These are phyloP conservation scores for Phytopythium aichiense DNA, from an alignment of 352 stramenopile genomes.

Conservation along the genomic window DNA sequence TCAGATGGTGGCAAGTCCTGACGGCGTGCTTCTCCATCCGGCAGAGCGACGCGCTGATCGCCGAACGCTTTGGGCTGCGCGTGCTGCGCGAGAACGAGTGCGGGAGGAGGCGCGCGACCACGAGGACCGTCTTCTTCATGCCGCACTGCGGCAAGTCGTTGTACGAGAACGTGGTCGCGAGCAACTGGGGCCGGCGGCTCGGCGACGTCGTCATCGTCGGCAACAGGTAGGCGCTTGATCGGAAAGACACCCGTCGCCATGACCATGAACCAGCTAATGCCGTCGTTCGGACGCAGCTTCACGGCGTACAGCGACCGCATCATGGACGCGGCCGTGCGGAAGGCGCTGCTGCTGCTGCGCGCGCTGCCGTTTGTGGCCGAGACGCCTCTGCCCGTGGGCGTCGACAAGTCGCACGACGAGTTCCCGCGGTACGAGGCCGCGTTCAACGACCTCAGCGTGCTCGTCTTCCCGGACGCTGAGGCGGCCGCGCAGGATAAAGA, in stretches of 20 bases:
- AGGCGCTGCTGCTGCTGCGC: slow-evolving; percentile 38
- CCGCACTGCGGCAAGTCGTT: slow-evolving; percentile 84
- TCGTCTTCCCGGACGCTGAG: slow-evolving; percentile 17
- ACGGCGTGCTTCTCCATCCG: neutral
- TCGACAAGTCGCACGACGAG: slow-evolving; percentile 46
- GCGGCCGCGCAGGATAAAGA: slow-evolving; percentile 12
- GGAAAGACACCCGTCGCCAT: neutral
- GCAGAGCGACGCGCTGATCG: slow-evolving; percentile 59
- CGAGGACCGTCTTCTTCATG: slow-evolving; percentile 89
- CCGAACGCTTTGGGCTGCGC: slow-evolving; percentile 29
- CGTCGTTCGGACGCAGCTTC: slow-evolving; percentile 34
- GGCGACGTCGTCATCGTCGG: slow-evolving; percentile 70
- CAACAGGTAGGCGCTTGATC: slow-evolving; percentile 57
- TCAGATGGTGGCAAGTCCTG: neutral
- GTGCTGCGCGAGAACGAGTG: slow-evolving; percentile 68
- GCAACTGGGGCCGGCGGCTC: slow-evolving; percentile 59
- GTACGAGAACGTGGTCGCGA: slow-evolving; percentile 88
- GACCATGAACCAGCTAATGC: neutral
- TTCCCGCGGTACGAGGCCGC: slow-evolving; percentile 63
- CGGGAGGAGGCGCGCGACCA: slow-evolving; percentile 27
- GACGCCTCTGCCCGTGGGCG: slow-evolving; percentile 28
- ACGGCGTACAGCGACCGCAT: slow-evolving; percentile 71
- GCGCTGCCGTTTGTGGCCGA: slow-evolving; percentile 51
- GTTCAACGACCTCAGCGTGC: slow-evolving; percentile 64
- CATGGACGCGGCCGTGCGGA: slow-evolving; percentile 35